These are phyloP conservation scores for Thalassiosira hispida DNA, from an alignment of 352 stramenopile genomes.

Conservation along the genomic window DNA sequence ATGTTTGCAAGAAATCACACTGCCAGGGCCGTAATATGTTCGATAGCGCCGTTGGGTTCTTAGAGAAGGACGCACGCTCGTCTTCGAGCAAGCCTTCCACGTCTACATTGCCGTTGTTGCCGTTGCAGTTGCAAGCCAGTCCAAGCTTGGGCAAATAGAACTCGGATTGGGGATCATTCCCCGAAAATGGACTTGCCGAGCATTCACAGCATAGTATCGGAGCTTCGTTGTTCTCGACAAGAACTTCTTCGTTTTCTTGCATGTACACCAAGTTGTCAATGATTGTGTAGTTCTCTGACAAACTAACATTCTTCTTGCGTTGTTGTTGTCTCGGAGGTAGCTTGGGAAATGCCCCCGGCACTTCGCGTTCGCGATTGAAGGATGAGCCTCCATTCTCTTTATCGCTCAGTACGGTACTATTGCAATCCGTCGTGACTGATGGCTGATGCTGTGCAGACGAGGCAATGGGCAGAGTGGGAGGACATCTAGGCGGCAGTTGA, in stretches of 20 bases:
- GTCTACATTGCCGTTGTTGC: not conserved
- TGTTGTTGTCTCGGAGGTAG: not conserved
- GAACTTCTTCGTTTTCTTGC: not conserved
- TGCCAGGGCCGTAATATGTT: constrained; percentile 77
- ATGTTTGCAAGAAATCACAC: constrained; percentile 57
- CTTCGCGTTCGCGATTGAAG: constrained; percentile 8
- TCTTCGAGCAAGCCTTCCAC: constrained; percentile 16
- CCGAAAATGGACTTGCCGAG: constrained; percentile 60
- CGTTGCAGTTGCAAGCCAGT: constrained; percentile 64
- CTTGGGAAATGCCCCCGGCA: constrained; percentile 12
- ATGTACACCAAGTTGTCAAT: constrained; percentile 36
- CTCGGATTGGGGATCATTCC: constrained; percentile 64
- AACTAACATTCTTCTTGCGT: constrained; percentile 15
- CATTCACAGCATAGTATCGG: constrained; percentile 52
- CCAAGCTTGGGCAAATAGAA: constrained; percentile 76
- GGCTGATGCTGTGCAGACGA: not conserved
- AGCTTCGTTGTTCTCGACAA: not conserved
- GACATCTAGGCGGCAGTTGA: constrained; percentile 24
- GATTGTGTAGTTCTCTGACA: constrained; percentile 5
- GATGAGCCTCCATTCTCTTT: constrained; percentile 39
- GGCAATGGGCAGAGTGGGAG: no score
- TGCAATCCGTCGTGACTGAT: not conserved
- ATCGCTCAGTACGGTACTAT: constrained; percentile 9
- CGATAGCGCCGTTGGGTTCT: constrained; percentile 64
- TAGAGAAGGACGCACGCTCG: constrained; percentile 42